Conservation (phyloP, 192 early-diverging fungal genomes). For the Umbelopsis sp. region DNA sequence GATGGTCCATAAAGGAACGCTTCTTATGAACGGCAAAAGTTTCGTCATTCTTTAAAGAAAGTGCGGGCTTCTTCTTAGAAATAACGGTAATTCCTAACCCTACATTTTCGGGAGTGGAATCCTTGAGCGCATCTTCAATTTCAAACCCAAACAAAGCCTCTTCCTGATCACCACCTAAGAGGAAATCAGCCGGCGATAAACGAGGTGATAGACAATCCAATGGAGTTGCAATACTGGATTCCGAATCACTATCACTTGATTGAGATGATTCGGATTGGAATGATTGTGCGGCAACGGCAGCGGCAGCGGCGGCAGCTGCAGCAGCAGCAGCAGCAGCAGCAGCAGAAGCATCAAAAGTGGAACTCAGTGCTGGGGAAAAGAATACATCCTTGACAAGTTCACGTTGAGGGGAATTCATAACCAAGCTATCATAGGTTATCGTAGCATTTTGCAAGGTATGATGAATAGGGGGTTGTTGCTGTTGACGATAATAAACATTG, state of each 20-base stretch:
- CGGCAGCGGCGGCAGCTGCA: neutral
- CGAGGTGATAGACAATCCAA: constrained; percentile 17
- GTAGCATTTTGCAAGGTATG: constrained; percentile 39
- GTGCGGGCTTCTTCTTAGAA: constrained; percentile 20
- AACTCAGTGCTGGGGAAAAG: constrained; percentile 39
- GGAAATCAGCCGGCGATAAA: constrained; percentile 20
- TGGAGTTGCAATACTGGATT: constrained; percentile 21
- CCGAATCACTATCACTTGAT: constrained; percentile 25
- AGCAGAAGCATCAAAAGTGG: constrained; percentile 8
- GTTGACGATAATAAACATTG: constrained; percentile 12
- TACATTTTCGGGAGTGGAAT: constrained; percentile 10
- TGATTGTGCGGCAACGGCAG: neutral
- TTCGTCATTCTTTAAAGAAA: neutral
- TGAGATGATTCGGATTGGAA: constrained; percentile 11
- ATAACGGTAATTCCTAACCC: neutral
- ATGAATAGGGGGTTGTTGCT: constrained; percentile 26
- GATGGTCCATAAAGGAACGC: constrained; percentile 5
- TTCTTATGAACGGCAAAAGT: neutral
- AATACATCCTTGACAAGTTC: constrained; percentile 46
- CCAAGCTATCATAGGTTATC: constrained; percentile 36
- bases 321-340: neutral
- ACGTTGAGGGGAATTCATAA: constrained; percentile 7
- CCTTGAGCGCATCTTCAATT: constrained; percentile 12
- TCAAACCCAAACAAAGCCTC: constrained; percentile 16
- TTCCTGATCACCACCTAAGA: constrained; percentile 22